Evolutionary conservation across 225 moss, liverwort and hornwort genomes (phyloP), one percentile per base, ranked within the genome.

Genomic region (Bryoerythrophyllum caledonicum): DNA sequence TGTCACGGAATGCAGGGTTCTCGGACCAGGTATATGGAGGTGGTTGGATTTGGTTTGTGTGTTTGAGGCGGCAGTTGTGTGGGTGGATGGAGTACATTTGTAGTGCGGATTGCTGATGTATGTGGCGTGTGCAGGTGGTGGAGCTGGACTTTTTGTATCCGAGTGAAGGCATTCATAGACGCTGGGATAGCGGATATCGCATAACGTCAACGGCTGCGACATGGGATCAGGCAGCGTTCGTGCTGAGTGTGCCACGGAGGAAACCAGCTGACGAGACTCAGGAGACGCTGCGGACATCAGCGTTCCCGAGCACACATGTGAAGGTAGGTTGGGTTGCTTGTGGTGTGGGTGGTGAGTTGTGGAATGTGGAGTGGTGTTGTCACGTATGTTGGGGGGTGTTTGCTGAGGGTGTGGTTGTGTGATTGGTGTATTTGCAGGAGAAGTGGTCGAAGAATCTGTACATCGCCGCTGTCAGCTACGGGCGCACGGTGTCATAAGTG

Each of bases 361-460:
- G 44, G 14, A 4, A 44, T 4, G 5, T 4, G 4, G 44, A 17
- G 19, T 1, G 6, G 0, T 17, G 1, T 49, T 17, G 48, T 49
- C 0, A 1, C 5, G 48, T 1, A 6, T 49, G 48, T 14, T 34
- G 6, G 44, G 44, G 15, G 44, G n/a, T 15, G 44, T 17, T 49
- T 1, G 17, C 48, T 49, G 19, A 20, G 19, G 5, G n/a, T 11
- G 34, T 20, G 1, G 1, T 59, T 28, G 1, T 75, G 3, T n/a
- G 74, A 1, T 14, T 2, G 0, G 5, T 17, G 17, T 30, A 0
- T 2, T 55, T 59, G 4, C 91, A 99, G 99, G 99, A 99, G 81
- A 99, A 99, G 76, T 99, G 99, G 99, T 99, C 99, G 14, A 99
- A 99, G 92, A 99, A 99, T 82, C 92, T 99, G 5, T 99, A 99